Percentiles rank a stretch among this genome's conserved stretches.
These are phyloP conservation scores for Fusarium liriodendri DNA, from an alignment of 2,329 filamentous ascomycete species.

Conservation along the genomic window DNA sequence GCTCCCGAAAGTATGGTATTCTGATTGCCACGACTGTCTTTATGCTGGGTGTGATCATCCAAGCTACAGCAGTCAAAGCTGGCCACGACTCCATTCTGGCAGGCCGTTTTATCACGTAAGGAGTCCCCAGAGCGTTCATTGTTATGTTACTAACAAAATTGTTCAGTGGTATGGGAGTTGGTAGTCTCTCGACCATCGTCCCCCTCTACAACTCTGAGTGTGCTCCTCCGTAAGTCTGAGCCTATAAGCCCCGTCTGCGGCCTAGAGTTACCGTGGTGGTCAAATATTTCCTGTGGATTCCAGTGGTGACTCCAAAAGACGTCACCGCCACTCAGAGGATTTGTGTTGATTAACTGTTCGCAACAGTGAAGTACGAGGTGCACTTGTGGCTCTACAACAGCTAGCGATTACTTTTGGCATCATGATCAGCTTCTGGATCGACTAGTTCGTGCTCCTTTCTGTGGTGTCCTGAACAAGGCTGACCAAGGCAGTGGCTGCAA, in stretches of 20 bases:
- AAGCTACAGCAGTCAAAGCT: conserved; percentile 54
- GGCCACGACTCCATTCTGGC: conserved; percentile 51
- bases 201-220: conserved; percentile 61
- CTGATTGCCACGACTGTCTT: conserved; percentile 51
- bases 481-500: conserved; percentile 50
- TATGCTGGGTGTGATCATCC: conserved; percentile 56
- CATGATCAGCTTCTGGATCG: conserved; percentile 56
- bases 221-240: conserved; percentile 50
- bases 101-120: neutral
- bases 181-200: conserved; percentile 53
- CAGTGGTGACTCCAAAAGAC: neutral
- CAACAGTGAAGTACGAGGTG: conserved; percentile 55
- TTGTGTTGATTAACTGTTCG: neutral
- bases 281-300: neutral
- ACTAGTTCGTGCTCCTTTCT: conserved; percentile 51
- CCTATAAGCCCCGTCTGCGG: neutral
- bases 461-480: neutral
- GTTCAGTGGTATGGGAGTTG: conserved; percentile 55
- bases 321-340: neutral
- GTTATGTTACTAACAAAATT: neutral
- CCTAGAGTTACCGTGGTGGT: neutral
- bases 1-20: conserved; percentile 51
- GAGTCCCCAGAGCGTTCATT: neutral
- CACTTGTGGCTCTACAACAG: conserved; percentile 58
- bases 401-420: conserved; percentile 56